These are phyloP conservation scores for Debaryomyces sp. DNA, from an alignment of 1,139 yeast genomes.

Conservation along the genomic window DNA sequence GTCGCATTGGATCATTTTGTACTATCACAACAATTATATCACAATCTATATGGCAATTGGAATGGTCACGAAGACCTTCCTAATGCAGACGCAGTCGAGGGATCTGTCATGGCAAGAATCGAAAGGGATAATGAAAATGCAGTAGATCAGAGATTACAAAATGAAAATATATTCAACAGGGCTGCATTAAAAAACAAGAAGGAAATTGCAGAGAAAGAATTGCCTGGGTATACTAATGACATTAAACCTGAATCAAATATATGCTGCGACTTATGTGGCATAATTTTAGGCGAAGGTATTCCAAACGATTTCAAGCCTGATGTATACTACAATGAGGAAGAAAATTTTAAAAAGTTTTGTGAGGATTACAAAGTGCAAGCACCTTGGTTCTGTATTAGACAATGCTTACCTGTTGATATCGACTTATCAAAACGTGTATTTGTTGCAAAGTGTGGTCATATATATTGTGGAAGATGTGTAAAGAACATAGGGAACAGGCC, in stretches of 20 bases:
- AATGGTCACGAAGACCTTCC: constrained; percentile 6
- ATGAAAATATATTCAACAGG: constrained; percentile 35
- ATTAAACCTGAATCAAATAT: constrained; percentile 33
- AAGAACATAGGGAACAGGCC: constrained; percentile 54
- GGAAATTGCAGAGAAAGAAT: constrained; percentile 24
- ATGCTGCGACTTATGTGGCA: constrained; percentile 73
- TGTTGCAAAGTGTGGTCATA: constrained; percentile 78
- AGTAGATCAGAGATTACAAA: constrained; percentile 34
- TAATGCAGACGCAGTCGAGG: constrained; percentile 23
- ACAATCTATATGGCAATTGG: constrained; percentile 8
- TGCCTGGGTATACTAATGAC: constrained; percentile 39
- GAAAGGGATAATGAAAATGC: constrained; percentile 45
- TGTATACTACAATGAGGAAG: constrained; percentile 26
- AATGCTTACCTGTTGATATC: constrained; percentile 56
- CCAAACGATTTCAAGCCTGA: constrained; percentile 51
- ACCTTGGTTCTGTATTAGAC: constrained; percentile 62
- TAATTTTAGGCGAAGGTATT: constrained; percentile 70
- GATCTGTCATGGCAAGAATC: constrained; percentile 42
- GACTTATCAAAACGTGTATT: constrained; percentile 71
- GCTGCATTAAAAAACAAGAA: constrained; percentile 33
- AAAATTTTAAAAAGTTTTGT: constrained; percentile 29
- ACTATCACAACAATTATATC: constrained; percentile 11
- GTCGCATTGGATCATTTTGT: constrained; percentile 11
- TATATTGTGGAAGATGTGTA: constrained; percentile 85
- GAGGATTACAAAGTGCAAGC: constrained; percentile 46